Evolutionary conservation across 2,329 filamentous ascomycete genomes (phyloP).

Genomic region (Gremmenia infestans): DNA sequence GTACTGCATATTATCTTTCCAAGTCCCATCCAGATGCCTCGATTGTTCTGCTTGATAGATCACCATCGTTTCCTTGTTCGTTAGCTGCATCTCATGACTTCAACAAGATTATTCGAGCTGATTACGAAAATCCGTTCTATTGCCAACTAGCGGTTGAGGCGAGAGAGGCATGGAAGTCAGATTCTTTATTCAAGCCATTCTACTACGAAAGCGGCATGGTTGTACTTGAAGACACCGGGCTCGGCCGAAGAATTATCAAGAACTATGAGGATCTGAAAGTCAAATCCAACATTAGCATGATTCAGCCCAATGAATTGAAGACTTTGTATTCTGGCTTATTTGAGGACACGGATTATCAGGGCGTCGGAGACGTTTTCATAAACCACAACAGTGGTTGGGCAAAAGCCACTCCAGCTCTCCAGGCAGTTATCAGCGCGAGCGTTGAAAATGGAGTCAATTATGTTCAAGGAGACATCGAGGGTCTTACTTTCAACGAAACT

Average conservation of each 20-base stretch:
- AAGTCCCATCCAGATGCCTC: constrained; percentile 34
- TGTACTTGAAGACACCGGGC: constrained; percentile 39
- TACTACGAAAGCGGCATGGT: constrained; percentile 50
- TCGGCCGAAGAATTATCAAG: constrained; percentile 41
- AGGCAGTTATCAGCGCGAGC: constrained; percentile 39
- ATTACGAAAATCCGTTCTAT: constrained; percentile 52
- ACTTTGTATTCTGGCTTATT: constrained; percentile 39
- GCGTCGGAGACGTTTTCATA: constrained; percentile 39
- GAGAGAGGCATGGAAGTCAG: constrained; percentile 44
- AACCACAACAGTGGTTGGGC: constrained; percentile 50
- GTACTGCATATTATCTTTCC: constrained; percentile 46
- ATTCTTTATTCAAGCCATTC: constrained; percentile 41
- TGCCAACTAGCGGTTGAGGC: constrained; percentile 44
- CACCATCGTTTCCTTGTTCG: constrained; percentile 32
- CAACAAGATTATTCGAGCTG: constrained; percentile 55
- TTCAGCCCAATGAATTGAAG: constrained; percentile 39
- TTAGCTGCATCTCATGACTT: constrained; percentile 52
- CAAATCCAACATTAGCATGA: constrained; percentile 35
- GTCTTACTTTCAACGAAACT: constrained; percentile 42
- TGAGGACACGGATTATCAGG: constrained; percentile 32
- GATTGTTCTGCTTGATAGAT: constrained; percentile 42
- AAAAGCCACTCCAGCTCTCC: constrained; percentile 43
- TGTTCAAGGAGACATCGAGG: constrained; percentile 38
- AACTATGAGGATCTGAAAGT: constrained; percentile 38
- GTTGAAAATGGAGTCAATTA: constrained; percentile 41